A percentile compares a stretch with the other conserved stretches of the same genome.
Conservation (phyloP, 257 asterid genomes). For the Capsicum baccatum region DNA sequence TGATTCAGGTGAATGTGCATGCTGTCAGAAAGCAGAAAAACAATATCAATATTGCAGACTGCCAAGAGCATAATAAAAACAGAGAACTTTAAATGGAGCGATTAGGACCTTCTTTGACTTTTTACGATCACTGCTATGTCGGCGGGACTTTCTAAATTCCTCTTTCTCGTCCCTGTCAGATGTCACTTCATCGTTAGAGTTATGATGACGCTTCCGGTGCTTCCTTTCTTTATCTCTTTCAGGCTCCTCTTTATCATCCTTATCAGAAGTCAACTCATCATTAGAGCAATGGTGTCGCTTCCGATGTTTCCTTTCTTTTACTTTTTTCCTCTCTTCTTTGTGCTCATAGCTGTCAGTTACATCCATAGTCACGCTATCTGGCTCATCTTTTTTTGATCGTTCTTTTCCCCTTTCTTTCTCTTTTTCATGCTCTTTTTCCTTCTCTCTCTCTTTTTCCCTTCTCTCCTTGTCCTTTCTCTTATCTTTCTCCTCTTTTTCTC, state of each 20-base stretch:
- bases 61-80: slow-evolving; percentile 3
- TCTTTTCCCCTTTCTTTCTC: slow-evolving; percentile 82
- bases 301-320: slow-evolving; percentile 83
- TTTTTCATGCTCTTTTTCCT: slow-evolving; percentile 65
- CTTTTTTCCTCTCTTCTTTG: slow-evolving; percentile 82
- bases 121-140: slow-evolving; percentile 91
- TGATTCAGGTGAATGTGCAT: slow-evolving; percentile 86
- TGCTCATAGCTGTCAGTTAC: slow-evolving; percentile 54
- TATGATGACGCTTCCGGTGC: slow-evolving; percentile 87
- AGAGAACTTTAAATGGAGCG: neutral
- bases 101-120: slow-evolving; percentile 87
- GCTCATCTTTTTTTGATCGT: slow-evolving; percentile 61
- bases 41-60: neutral
- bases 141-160: slow-evolving; percentile 72
- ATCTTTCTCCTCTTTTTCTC: slow-evolving; percentile 84
- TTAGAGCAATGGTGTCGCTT: slow-evolving; percentile 76
- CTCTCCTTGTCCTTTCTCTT: slow-evolving; percentile 68
- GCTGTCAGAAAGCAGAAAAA: slow-evolving; percentile 53
- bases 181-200: slow-evolving; percentile 70
- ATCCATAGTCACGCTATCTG: slow-evolving; percentile 62
- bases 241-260: slow-evolving; percentile 61
- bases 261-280: slow-evolving; percentile 84
- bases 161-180: slow-evolving; percentile 94
- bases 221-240: slow-evolving; percentile 85
- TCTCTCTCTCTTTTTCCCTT: slow-evolving; percentile 46